Base-by-base conservation (phyloP, 2,329 filamentous ascomycete genomes). In the Colletotrichum falcatum region DNA sequence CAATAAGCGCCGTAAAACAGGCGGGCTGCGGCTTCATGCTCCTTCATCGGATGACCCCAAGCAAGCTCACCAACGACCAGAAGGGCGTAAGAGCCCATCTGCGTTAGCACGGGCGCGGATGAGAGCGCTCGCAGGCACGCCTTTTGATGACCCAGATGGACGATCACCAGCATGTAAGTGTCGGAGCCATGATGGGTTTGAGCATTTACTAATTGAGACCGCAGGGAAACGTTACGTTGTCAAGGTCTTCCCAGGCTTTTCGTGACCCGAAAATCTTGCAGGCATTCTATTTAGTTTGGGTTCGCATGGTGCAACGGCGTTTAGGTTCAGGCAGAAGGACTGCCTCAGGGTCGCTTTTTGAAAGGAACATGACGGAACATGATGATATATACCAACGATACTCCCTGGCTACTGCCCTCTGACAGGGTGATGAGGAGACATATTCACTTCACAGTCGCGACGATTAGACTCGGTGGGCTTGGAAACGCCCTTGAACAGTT, bases 101-200 rank as follows among this genome's bases (percentile, higher is more conserved):
- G 83, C 82, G 9, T 82, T 84, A 75, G 81, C 82, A 33, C 78
- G 82, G 56, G 79, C 83, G 71, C 79, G 82, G 23, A 84, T 84
- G 81, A 79, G 81, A 54, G 78, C 83, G 59, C 81, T 84, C 71
- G 82, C 82, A 12, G 79, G 79, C 61, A 81, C 82, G 62, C 82
- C 82, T 42, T 80, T 84, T 71, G 82, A 83, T 35, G 82, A 84
- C 54, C 81, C 81, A 9, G 82, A 84, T 72, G 75, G 77, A 59
- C 76, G 77, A 59, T 78, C 77, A 70, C 80, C 82, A 42, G 77
- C 78, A 70, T 84, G 82, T 84, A 74, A 80, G 82, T 79, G 8
- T 12, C 11, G 18, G 18, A 20, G n/a, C 3, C 3, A 20, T 46
- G 51, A 6, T 18, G 1, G 18, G 14, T 20, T 23, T 16, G 20